Evolutionary conservation across 768 basidiomycete species (phyloP), one percentile per base, ranked within the genome.

Genomic region (Rhizopogon vulgaris): DNA sequence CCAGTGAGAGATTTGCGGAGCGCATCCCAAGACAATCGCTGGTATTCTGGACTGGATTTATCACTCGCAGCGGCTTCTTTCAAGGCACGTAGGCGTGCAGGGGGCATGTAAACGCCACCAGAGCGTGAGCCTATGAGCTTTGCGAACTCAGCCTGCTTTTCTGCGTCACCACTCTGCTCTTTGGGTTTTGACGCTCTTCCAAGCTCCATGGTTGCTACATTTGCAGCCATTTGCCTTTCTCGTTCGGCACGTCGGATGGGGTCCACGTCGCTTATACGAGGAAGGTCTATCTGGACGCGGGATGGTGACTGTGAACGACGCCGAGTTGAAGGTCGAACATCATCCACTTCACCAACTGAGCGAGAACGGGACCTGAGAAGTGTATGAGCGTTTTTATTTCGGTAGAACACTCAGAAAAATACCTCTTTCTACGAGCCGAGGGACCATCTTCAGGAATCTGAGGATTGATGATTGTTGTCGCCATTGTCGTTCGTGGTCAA

Each of bases 61-160:
- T 96, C 91, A 56, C 77, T 71, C 6, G 82, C 70, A 8, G 92
- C 92, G 14, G 64, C 55, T 40, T 81, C 85, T 60, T 94, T 93
- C 69, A 99, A 78, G 0, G 93, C 94, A 41, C 94, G 80, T 37
- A 98, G 74, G 24, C 94, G 82, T 36, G 93, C 94, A 12, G 96
- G 96, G 1, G 96, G 96, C 67, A 99, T 85, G 67, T 99, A 99
- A 11, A 96, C 92, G 27, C 96, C 96, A 11, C 95, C 96, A 17
- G 89, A 89, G 27, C 87, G 83, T 15, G 90, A 83, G 36, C 78
- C 80, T 1, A 88, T 65, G 53, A 95, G 76, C 70, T 95, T 95
- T 4, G 89, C 83, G 63, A 95, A 94, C 67, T 96, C 94, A 24
- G 90, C 91, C 58, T 83, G 77, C 15, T 85, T 82, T 58, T 91